Evolutionary conservation across 1,139 yeast genomes (phyloP).

Genomic region (Komagataea norvegica): DNA sequence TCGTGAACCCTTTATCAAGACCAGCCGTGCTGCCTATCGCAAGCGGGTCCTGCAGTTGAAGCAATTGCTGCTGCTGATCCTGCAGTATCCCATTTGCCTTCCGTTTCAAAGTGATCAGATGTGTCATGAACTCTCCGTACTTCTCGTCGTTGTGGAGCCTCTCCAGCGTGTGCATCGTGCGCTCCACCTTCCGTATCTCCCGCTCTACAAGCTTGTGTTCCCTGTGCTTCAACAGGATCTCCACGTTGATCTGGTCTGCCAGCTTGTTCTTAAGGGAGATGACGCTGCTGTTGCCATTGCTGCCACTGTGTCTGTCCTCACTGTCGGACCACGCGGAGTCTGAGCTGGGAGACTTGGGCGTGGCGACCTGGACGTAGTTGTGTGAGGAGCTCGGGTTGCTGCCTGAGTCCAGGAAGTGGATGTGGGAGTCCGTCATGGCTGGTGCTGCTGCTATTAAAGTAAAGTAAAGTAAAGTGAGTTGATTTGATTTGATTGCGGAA

Average conservation of each 20-base stretch:
- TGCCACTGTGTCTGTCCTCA: conserved; percentile 12
- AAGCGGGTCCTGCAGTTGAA: too few relatives aligned
- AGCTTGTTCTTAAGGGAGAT: conserved; percentile 30
- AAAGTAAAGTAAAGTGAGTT: too few relatives aligned
- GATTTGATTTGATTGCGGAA: too few relatives aligned
- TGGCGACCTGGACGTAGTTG: conserved; percentile 32
- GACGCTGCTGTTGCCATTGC: conserved; percentile 16
- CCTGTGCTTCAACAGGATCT: conserved; percentile 64
- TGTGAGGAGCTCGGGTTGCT: conserved; percentile 11
- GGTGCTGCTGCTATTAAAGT: too few relatives aligned
- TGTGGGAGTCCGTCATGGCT: conserved; percentile 7
- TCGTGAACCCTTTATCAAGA: conserved; percentile 3
- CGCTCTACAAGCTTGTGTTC: conserved; percentile 55
- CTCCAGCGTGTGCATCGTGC: conserved; percentile 50
- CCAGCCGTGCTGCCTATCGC: too few relatives aligned
- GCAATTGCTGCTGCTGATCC: not conserved
- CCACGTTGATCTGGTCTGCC: conserved; percentile 52
- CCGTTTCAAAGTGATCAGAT: conserved; percentile 12
- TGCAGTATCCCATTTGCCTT: conserved; percentile 25
- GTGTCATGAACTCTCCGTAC: conserved; percentile 19
- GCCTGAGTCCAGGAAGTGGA: conserved; percentile 10
- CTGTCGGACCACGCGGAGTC: conserved; percentile 22
- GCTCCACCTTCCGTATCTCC: conserved; percentile 62
- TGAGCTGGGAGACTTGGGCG: conserved; percentile 39
- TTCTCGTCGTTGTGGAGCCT: conserved; percentile 46